A percentile compares a stretch with the other conserved stretches of the same genome.
These are phyloP conservation scores for Nakaseomyces delphensis DNA, from an alignment of 1,139 yeast genomes.

Conservation along the genomic window DNA sequence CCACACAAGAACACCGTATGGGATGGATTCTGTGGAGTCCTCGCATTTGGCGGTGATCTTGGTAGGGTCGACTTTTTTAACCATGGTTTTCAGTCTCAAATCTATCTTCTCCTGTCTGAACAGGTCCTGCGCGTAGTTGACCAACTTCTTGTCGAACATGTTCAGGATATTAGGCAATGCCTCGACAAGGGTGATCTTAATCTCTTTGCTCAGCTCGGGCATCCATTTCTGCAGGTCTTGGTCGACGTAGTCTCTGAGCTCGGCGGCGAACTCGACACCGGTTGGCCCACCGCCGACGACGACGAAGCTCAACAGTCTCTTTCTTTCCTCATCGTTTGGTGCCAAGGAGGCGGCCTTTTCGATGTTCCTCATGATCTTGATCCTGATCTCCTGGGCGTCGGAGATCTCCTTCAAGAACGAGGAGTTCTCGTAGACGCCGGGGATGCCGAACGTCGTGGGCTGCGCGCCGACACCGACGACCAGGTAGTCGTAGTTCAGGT, in stretches of 20 bases:
- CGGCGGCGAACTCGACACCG: slow-evolving; percentile 95
- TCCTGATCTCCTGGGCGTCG: slow-evolving; percentile 71
- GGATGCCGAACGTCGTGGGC: slow-evolving; percentile 86
- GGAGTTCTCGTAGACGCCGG: slow-evolving; percentile 85
- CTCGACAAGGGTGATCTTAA: slow-evolving; percentile 77
- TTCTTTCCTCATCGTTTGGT: slow-evolving; percentile 65
- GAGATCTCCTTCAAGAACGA: slow-evolving; percentile 79
- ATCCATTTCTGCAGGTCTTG: slow-evolving; percentile 85
- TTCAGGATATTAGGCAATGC: slow-evolving; percentile 87
- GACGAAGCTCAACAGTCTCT: slow-evolving; percentile 70
- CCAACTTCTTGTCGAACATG: slow-evolving; percentile 76
- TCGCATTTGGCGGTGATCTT: slow-evolving; percentile 59
- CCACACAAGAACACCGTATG: slow-evolving; percentile 92
- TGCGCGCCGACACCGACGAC: slow-evolving; percentile 90
- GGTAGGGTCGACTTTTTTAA: slow-evolving; percentile 68
- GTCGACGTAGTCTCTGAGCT: slow-evolving; percentile 85
- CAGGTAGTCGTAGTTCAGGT: slow-evolving; percentile 62
- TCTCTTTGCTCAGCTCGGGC: slow-evolving; percentile 75
- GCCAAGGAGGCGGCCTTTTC: slow-evolving; percentile 78
- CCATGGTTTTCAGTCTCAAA: slow-evolving; percentile 76
- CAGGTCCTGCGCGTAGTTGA: slow-evolving; percentile 75
- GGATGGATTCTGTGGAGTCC: slow-evolving; percentile 48
- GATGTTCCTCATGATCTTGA: slow-evolving; percentile 67
- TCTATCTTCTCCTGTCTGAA: slow-evolving; percentile 73
- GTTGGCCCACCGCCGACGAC: slow-evolving; percentile 97